Percentiles rank a stretch among this genome's conserved stretches.
These are phyloP conservation scores for Solanum clarkiae DNA, from an alignment of 257 asterid species.

Conservation along the genomic window DNA sequence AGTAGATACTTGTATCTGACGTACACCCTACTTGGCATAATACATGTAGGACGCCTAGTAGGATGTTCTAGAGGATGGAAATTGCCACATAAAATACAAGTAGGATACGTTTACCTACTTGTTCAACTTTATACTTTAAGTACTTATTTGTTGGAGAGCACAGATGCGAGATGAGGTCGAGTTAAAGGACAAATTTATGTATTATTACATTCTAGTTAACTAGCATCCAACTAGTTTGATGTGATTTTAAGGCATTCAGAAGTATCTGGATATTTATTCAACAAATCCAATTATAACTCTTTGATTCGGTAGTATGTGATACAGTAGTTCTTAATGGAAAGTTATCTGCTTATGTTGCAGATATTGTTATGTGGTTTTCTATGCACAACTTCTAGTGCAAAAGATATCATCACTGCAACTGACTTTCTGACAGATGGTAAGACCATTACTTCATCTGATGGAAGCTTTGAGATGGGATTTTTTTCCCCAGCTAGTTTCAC, in stretches of 20 bases:
- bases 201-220: not conserved
- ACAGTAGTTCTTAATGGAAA: not conserved
- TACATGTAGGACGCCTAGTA: too few species aligned
- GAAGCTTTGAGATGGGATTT: conserved; percentile 1
- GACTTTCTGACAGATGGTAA: conserved; percentile 6
- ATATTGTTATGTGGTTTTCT: not conserved
- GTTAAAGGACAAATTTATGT: too few species aligned
- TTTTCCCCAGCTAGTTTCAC: not conserved
- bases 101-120: too few species aligned
- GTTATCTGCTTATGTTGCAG: not conserved
- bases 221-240: not conserved
- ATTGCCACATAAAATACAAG: too few species aligned
- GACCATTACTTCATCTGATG: conserved; percentile 11
- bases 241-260: not conserved
- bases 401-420: not conserved
- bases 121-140: too few species aligned
- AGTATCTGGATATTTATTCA: not conserved
- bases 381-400: not conserved
- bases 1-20: too few species aligned
- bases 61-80: too few species aligned
- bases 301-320: not conserved
- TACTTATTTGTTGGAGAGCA: too few species aligned
- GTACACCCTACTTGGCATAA: too few species aligned
- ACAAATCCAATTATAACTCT: not conserved
- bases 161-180: too few species aligned